Conservation (phyloP, 208 protist genomes). For the Trypanosoma mega region DNA sequence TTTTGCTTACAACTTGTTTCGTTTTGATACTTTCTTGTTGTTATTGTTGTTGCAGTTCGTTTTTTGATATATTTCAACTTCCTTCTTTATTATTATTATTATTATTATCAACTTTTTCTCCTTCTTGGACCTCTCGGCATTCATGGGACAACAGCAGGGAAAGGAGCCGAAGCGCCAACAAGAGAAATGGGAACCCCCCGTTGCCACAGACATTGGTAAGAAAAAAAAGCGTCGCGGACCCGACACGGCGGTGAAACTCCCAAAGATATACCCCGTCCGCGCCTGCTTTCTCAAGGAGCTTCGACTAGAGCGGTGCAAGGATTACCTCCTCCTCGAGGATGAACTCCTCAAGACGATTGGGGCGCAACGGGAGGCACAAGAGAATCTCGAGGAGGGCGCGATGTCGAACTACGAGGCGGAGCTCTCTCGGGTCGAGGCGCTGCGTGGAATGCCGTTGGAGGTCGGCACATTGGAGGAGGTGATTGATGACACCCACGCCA, state of each 20-base stretch:
- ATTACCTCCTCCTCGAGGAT: conserved; percentile 99
- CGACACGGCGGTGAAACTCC: conserved; percentile 72
- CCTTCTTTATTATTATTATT: neutral
- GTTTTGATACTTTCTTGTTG: too few species aligned
- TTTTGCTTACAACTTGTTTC: too few species aligned
- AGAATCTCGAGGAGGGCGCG: conserved; percentile 75
- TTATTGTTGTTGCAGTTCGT: too few species aligned
- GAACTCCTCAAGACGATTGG: conserved; percentile 97
- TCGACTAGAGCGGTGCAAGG: conserved; percentile 98
- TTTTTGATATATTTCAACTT: too few species aligned
- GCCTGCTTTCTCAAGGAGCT: conserved; percentile 98
- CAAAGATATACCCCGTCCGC: conserved; percentile 93
- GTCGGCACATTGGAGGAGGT: conserved; percentile 99
- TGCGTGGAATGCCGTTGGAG: conserved; percentile 97
- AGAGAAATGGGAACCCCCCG: conserved; percentile 95
- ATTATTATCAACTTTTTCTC: conserved; percentile 5
- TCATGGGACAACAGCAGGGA: conserved; percentile 73
- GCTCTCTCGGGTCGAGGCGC: conserved; percentile 96
- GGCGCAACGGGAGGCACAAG: conserved; percentile 75
- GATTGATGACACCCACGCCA: conserved; percentile 99
- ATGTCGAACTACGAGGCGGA: conserved; percentile 93
- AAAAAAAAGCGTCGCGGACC: conserved; percentile 87
- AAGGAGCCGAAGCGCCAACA: conserved; percentile 51
- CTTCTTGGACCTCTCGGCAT: too few species aligned
- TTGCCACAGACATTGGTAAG: conserved; percentile 92